These are phyloP conservation scores for Mucor ambiguus DNA, from an alignment of 371 early-diverging fungal species.

Conservation along the genomic window DNA sequence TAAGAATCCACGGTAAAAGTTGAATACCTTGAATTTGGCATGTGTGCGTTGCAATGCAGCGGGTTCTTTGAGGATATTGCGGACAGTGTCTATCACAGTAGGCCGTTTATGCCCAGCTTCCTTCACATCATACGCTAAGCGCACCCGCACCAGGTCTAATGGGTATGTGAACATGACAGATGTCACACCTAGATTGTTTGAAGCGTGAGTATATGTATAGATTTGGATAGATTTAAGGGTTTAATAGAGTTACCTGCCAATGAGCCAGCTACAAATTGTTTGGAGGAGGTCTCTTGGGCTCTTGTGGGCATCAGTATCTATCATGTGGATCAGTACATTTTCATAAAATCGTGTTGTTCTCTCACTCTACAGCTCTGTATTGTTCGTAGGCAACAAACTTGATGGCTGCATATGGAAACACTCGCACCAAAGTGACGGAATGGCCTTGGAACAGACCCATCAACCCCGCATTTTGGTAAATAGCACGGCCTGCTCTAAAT, in stretches of 20 bases:
- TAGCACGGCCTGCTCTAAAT: slow-evolving; percentile 78
- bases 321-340: neutral
- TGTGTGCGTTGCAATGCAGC: slow-evolving; percentile 35
- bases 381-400: slow-evolving; percentile 96
- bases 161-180: slow-evolving; percentile 94
- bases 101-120: slow-evolving; percentile 34
- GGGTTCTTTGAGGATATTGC: slow-evolving; percentile 61
- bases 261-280: slow-evolving; percentile 76
- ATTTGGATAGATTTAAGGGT: neutral
- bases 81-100: slow-evolving; percentile 38
- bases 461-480: slow-evolving; percentile 71
- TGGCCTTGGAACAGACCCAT: slow-evolving; percentile 94
- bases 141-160: slow-evolving; percentile 89
- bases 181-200: slow-evolving; percentile 69
- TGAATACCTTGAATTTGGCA: slow-evolving; percentile 44
- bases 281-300: slow-evolving; percentile 58
- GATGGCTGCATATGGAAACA: slow-evolving; percentile 96
- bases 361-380: slow-evolving; percentile 63
- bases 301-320: slow-evolving; percentile 73
- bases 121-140: slow-evolving; percentile 86
- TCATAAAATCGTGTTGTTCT: neutral
- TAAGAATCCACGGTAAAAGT: slow-evolving; percentile 93
- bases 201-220: neutral
- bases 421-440: slow-evolving; percentile 88
- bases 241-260: slow-evolving; percentile 63